Evolutionary conservation across 2,329 filamentous ascomycete species (phyloP), one percentile per base, ranked within the genome.

Genomic region (Iodosphaeria phyllophila): DNA sequence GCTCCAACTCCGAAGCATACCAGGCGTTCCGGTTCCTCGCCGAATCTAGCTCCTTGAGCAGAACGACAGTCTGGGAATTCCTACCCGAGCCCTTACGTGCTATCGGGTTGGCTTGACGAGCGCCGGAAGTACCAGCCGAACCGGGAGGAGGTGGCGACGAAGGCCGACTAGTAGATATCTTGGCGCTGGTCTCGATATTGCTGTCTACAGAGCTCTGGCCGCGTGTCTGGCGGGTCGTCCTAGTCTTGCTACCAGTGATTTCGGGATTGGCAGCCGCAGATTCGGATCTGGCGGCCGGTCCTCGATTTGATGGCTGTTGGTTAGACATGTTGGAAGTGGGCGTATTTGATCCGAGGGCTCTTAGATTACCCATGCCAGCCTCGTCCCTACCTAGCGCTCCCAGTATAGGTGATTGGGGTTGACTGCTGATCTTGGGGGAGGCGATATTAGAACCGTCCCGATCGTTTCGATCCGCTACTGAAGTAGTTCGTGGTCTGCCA

Each of bases 1-100:
- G 58, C 29, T 92, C 82, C 22, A 98, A 59, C 50, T 98, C 89
- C 0, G 86, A 93, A 6, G 83, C 82, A 48, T 92, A 93, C 89
- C 89, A 98, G 1, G 86, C 86, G 50, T 92, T 95, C 25, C 78
- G 70, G 41, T 76, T 89, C 40, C 80, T 79, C 4, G 74, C 65
- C 6, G 71, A 62, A 43, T 98, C 86, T 3, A 98, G 60, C 44
- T 98, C 89, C 44, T 89, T 86, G 9, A 80, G 59, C 8, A 93
- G 49, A 1, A 77, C 72, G 33, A 79, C 75, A 2, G 75, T 74
- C 35, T 75, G 70, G 6, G 67, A 59, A 41, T 71, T 64, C 44
- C 64, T 46, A 34, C 64, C 52, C 30, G 76, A 62, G 31, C 74
- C 54, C 45, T 70, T 51, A 41, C 74, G 48, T 37, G 57, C 48